Evolutionary conservation across 2,329 filamentous ascomycete species (phyloP).

Genomic region (Aspergillus cejpii): DNA sequence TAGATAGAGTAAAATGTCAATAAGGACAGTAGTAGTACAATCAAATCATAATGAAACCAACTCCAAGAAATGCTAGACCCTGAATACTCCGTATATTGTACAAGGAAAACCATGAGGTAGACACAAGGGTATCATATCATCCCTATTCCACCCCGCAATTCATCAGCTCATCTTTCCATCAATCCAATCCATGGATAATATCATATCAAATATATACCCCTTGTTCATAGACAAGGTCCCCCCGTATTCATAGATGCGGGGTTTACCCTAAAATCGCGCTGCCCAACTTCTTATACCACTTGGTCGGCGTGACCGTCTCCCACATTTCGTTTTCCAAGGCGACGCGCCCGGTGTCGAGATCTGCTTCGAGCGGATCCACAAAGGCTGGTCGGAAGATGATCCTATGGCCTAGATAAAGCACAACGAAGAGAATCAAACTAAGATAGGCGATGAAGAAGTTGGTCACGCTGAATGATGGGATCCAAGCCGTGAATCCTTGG

Average conservation of each 20-base stretch:
- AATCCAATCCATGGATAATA: background rate
- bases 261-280: background rate
- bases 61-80: background rate
- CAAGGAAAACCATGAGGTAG: background rate
- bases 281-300: conserved; percentile 17
- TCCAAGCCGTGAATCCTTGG: conserved; percentile 63
- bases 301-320: conserved; percentile 23
- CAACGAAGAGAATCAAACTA: conserved; percentile 57
- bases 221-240: too few relatives aligned
- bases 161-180: background rate
- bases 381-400: conserved; percentile 33
- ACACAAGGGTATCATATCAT: background rate
- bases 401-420: conserved; percentile 58
- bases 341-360: conserved; percentile 39
- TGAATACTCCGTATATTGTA: background rate
- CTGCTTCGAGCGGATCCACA: conserved; percentile 37
- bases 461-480: conserved; percentile 51
- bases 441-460: conserved; percentile 61
- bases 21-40: too few relatives aligned
- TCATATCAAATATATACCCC: too few relatives aligned
- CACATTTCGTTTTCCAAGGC: conserved; percentile 32
- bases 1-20: too few relatives aligned
- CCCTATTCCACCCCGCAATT: background rate
- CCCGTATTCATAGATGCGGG: too few relatives aligned
- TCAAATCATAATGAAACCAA: background rate